Base-by-base conservation (phyloP, 2,329 filamentous ascomycete genomes). In the Bipolaris sorokiniana region DNA sequence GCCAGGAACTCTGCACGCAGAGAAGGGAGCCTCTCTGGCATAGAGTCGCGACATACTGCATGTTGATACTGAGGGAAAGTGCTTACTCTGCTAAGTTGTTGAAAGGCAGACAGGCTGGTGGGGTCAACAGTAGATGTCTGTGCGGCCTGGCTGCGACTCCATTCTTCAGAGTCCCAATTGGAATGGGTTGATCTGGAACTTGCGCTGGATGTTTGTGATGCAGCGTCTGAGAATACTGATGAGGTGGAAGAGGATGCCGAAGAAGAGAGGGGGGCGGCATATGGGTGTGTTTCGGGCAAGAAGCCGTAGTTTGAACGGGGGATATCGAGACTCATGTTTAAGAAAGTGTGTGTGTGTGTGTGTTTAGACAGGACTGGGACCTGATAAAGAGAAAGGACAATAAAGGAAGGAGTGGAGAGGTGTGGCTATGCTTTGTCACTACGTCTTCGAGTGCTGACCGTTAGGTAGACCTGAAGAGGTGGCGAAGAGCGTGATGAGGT, bases 231-330 rank as follows among this genome's bases (percentile, higher is more conserved):
- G 83, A 91, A 95, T 68, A 92, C 83, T 33, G 91, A 95, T 54
- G 87, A 86, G 56, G 88, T 85, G 18, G 90, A 92, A 54, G 89
- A 89, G 28, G 90, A 92, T 56, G 89, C 86, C 66, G 90, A 90
- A 54, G 89, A 89, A 71, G 88, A 86, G 81, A 92, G 80, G 40
- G 89, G 88, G 58, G 87, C 85, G 74, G 85, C 86, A 78, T 91
- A 93, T 64, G 87, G 84, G 71, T 82, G 78, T 70, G 76, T 76
- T 65, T 67, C 69, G 40, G 73, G 67, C 47, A 71, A 72, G 63
- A 72, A 65, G 66, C 70, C 71, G 71, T 74, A 70, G 59, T 64
- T 67, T 34, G 63, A 68, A 52, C 66, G 60, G 54, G 66, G 70
- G 55, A 74, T 70, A 62, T 77, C 73, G 66, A 73, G 67, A 65